These are phyloP conservation scores for Saraca asoca DNA, from an alignment of 331 rosid genomes.

Conservation along the genomic window DNA sequence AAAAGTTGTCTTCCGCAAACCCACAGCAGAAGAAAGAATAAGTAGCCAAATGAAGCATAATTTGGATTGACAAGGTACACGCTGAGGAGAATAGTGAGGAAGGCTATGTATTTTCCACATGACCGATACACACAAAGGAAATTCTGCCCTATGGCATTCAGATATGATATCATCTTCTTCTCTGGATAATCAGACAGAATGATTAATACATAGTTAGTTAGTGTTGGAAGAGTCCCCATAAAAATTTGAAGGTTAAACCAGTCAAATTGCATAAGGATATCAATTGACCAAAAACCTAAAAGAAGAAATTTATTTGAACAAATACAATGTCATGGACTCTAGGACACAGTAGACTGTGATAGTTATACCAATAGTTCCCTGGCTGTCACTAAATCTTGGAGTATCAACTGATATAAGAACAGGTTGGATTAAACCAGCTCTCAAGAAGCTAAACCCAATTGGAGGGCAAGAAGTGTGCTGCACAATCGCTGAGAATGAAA, in stretches of 20 bases:
- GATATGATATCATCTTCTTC: constrained; percentile 65
- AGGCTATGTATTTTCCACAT: constrained; percentile 86
- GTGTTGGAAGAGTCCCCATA: constrained; percentile 4
- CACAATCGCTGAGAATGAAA: constrained; percentile 80
- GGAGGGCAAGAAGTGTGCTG: constrained; percentile 76
- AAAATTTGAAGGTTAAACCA: constrained; percentile 33
- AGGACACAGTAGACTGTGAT: constrained; percentile 18
- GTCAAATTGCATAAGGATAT: constrained; percentile 14
- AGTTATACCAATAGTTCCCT: constrained; percentile 37
- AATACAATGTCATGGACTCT: constrained; percentile 28
- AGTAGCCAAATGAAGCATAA: constrained; percentile 76
- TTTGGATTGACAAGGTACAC: constrained; percentile 79
- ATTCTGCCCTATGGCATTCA: constrained; percentile 70
- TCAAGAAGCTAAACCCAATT: constrained; percentile 77
- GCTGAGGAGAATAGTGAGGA: constrained; percentile 76
- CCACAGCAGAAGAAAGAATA: constrained; percentile 88
- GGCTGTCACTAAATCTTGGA: constrained; percentile 35
- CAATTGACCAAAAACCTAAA: constrained; percentile 14
- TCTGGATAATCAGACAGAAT: constrained; percentile 55
- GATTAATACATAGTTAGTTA: constrained; percentile 32
- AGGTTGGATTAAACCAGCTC: constrained; percentile 80
- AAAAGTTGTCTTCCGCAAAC: constrained; percentile 81
- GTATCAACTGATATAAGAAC: constrained; percentile 62
- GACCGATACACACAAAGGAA: constrained; percentile 70
- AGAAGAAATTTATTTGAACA: constrained; percentile 16